A percentile compares a stretch with the other conserved stretches of the same genome.
Conservation (phyloP, 208 protist species). For the Tritrichomonas foetus region DNA sequence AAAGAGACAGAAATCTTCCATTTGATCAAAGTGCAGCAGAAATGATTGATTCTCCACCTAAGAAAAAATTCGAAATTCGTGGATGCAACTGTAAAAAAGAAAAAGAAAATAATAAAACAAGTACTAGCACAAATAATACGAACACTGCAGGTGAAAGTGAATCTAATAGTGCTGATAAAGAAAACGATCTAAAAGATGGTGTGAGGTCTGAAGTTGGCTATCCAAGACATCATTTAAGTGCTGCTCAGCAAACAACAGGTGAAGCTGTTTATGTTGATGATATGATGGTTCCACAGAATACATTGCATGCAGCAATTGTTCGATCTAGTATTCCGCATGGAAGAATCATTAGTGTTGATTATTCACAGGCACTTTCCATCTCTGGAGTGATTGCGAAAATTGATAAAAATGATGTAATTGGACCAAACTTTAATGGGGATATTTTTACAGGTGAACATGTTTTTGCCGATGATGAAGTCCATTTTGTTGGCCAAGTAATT, state of each 20-base stretch:
- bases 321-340: slow-evolving; percentile 49
- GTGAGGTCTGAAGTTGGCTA: no score
- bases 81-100: no score
- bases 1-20: background rate
- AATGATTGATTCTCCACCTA: background rate
- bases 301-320: slow-evolving; percentile 45
- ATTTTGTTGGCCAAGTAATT: slow-evolving; percentile 61
- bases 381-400: slow-evolving; percentile 48
- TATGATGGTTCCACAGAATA: background rate
- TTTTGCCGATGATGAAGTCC: slow-evolving; percentile 55
- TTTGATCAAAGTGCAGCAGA: slow-evolving; percentile 2
- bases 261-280: slow-evolving; percentile 67
- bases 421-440: slow-evolving; percentile 50
- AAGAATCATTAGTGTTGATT: slow-evolving; percentile 46
- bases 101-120: no score
- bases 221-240: slow-evolving; percentile 51
- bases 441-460: slow-evolving; percentile 65
- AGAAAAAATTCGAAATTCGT: background rate
- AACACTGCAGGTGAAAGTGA: no score
- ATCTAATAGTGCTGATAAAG: background rate
- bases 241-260: slow-evolving; percentile 66
- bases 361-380: slow-evolving; percentile 26
- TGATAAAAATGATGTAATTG: slow-evolving; percentile 40
- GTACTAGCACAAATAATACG: no score
- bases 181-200: background rate